Percentiles rank a stretch among this genome's conserved stretches.
Evolutionary conservation across 2,329 filamentous ascomycete genomes (phyloP).

Genomic region (Botrytis tulipae): DNA sequence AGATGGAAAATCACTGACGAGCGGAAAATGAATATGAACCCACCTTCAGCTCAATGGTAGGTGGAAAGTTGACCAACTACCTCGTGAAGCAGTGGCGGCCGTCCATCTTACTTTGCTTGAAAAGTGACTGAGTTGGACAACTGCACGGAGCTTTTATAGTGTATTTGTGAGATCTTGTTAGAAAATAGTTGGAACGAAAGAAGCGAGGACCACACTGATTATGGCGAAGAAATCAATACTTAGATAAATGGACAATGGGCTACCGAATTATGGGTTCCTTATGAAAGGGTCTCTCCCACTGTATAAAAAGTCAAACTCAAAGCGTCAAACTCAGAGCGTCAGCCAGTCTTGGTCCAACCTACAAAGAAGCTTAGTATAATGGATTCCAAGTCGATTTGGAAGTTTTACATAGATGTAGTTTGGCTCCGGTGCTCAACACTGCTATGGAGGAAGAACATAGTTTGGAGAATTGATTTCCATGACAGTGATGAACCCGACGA

Average conservation of each 20-base stretch:
- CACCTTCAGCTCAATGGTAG: no score
- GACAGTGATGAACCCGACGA: neutral
- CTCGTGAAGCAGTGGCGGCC: neutral
- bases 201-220: neutral
- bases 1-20: neutral
- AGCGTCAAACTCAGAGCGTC: no score
- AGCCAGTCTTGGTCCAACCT: no score
- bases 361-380: no score
- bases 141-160: neutral
- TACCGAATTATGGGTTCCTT: neutral
- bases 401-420: no score
- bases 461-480: fast-evolving
- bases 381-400: no score
- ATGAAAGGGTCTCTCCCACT: neutral
- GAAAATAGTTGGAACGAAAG: no score
- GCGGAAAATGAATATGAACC: neutral
- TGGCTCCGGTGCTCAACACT: neutral
- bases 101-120: neutral
- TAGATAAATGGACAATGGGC: neutral
- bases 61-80: neutral
- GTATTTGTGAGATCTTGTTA: neutral
- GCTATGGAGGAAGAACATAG: neutral
- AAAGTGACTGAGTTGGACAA: neutral
- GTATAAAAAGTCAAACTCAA: no score
- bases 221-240: neutral